Evolutionary conservation across 768 basidiomycete genomes (phyloP).

Genomic region (Tulasnella sp.): DNA sequence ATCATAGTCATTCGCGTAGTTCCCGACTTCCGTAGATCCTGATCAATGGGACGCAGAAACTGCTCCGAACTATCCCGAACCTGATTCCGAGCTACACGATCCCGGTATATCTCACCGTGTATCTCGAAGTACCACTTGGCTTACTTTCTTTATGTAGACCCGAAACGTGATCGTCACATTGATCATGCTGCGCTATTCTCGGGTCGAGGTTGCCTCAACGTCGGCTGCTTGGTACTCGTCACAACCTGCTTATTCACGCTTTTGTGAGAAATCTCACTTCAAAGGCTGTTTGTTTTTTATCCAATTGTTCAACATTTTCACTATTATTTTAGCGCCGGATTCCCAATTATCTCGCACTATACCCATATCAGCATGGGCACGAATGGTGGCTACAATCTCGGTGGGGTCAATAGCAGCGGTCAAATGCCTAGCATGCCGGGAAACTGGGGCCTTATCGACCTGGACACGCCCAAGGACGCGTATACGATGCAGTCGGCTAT

Average conservation of each 20-base stretch:
- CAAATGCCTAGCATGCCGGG: conserved; percentile 29
- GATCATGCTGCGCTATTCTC: background rate
- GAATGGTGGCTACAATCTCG: conserved; percentile 31
- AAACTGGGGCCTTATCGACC: conserved; percentile 29
- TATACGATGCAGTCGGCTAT: conserved; percentile 26
- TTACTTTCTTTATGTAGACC: too few species aligned
- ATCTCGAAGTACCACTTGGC: too few species aligned
- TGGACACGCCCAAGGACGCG: conserved; percentile 27
- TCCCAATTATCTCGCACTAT: conserved; percentile 28
- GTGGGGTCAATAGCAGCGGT: conserved; percentile 32
- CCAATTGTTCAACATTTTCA: background rate
- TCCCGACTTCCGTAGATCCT: conserved; percentile 6
- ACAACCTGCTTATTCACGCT: background rate
- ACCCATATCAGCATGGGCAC: conserved; percentile 17
- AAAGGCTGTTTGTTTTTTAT: background rate
- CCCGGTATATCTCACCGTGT: too few species aligned
- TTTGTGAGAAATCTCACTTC: background rate
- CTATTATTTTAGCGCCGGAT: conserved; percentile 25
- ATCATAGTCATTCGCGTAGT: background rate
- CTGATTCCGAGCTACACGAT: conserved; percentile 12
- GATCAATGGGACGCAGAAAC: conserved; percentile 1
- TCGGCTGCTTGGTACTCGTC: conserved; percentile 1
- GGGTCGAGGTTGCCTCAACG: background rate
- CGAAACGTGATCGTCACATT: conserved; percentile 5
- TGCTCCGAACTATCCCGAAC: conserved; percentile 3